These are phyloP conservation scores for Orbilia blumenaviensis DNA, from an alignment of 2,329 filamentous ascomycete genomes.

Conservation along the genomic window DNA sequence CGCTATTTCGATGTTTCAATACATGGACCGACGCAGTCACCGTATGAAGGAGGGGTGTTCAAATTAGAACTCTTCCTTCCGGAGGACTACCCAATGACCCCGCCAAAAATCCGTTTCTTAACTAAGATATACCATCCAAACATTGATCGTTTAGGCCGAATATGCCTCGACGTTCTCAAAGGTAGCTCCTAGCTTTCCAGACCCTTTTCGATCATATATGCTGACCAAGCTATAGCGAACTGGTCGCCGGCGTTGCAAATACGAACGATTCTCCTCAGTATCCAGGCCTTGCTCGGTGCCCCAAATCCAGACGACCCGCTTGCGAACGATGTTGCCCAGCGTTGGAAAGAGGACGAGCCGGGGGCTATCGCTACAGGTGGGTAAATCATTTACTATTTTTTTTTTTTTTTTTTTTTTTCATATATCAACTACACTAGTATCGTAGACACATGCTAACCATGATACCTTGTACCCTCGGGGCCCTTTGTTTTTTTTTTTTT, in stretches of 20 bases:
- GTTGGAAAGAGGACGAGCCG: constrained; percentile 95
- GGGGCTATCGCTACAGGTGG: constrained; percentile 90
- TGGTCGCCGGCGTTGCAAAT: constrained; percentile 99
- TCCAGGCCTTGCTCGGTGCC: constrained; percentile 93
- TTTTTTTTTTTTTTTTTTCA: not conserved
- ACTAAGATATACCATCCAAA: constrained; percentile 99
- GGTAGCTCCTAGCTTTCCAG: constrained; percentile 68
- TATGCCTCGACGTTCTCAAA: constrained; percentile 96
- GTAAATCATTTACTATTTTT: no score
- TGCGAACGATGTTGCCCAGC: constrained; percentile 95
- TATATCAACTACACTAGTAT: no score
- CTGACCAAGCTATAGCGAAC: constrained; percentile 72
- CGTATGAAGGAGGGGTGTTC: constrained; percentile 77
- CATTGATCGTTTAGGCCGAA: constrained; percentile 95
- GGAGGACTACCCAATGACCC: constrained; percentile 99
- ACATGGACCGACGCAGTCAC: constrained; percentile 73
- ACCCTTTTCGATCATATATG: constrained; percentile 44
- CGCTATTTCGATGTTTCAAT: constrained; percentile 98
- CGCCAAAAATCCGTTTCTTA: constrained; percentile 96
- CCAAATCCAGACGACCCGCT: constrained; percentile 99
- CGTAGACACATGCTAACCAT: not conserved
- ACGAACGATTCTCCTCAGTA: constrained; percentile 96
- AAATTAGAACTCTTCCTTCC: constrained; percentile 97
- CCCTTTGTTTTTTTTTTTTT: no score
- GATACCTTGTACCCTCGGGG: no score